These are phyloP conservation scores for Dentiscutata heterogama DNA, from an alignment of 371 early-diverging fungal genomes.

Conservation along the genomic window DNA sequence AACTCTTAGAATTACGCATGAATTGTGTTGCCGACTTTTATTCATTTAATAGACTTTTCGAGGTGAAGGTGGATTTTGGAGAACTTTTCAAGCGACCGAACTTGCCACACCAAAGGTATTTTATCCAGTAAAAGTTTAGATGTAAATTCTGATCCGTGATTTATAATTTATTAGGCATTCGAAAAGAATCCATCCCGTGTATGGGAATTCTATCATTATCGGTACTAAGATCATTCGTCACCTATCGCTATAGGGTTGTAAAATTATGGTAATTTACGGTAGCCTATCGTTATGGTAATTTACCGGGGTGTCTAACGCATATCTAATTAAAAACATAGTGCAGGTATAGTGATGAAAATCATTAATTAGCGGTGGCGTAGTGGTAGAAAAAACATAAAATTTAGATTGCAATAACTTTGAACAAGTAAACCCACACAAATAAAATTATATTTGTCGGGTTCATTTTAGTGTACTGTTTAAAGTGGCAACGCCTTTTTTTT, in stretches of 20 bases:
- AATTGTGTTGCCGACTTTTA: background rate
- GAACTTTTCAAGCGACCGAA: constrained; percentile 16
- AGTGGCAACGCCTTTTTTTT: too few relatives aligned
- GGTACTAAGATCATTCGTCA: background rate
- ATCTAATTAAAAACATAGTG: too few relatives aligned
- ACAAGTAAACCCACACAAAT: too few relatives aligned
- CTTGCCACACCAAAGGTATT: constrained; percentile 30
- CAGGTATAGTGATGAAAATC: too few relatives aligned
- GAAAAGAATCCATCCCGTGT: constrained; percentile 38
- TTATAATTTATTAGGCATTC: constrained; percentile 34
- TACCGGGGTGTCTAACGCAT: too few relatives aligned
- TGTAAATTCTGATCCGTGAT: background rate
- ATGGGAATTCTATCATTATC: constrained; percentile 48
- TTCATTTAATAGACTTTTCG: constrained; percentile 33
- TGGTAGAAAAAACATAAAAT: too few relatives aligned
- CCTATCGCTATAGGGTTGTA: background rate
- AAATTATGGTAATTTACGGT: background rate
- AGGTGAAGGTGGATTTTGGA: constrained; percentile 38
- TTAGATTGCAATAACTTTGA: too few relatives aligned
- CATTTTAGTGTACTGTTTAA: too few relatives aligned
- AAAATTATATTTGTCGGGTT: too few relatives aligned
- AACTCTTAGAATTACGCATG: background rate
- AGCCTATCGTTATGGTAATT: background rate
- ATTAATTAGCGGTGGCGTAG: too few relatives aligned
- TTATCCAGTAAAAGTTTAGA: background rate